Percentiles rank a stretch among this genome's conserved stretches.
Evolutionary conservation across 495 filamentous ascomycete species (phyloP).

Genomic region (Aspergillus ellipticus): DNA sequence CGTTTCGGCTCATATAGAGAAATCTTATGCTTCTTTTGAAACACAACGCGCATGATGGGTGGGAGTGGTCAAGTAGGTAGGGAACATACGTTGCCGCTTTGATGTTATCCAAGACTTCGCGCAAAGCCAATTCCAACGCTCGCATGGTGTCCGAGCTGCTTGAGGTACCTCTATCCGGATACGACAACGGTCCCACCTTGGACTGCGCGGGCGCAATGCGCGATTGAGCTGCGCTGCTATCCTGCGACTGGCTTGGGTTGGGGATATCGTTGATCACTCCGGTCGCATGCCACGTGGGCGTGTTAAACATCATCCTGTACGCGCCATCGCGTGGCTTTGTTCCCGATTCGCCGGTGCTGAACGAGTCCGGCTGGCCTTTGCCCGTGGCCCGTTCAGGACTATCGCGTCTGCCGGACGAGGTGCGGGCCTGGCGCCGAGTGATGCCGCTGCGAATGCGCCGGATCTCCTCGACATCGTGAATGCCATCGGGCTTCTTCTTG

Average conservation of each 20-base stretch:
- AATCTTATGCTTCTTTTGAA: constrained; percentile 7
- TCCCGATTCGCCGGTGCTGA: constrained; percentile 21
- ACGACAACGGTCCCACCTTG: constrained; percentile 43
- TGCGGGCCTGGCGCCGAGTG: constrained; percentile 74
- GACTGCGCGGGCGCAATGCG: constrained; percentile 39
- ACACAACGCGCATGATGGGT: not conserved
- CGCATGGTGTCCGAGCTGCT: constrained; percentile 65
- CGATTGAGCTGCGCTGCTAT: constrained; percentile 28
- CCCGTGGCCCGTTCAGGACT: constrained; percentile 34
- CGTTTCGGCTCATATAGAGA: not conserved
- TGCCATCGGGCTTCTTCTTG: constrained; percentile 81
- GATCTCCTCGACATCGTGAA: constrained; percentile 87
- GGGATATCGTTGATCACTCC: constrained; percentile 78
- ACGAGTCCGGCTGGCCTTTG: constrained; percentile 28
- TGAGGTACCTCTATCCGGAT: constrained; percentile 56
- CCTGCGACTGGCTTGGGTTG: constrained; percentile 34
- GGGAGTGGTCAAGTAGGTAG: constrained; percentile 7
- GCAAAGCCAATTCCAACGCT: constrained; percentile 79
- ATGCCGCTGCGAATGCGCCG: constrained; percentile 73
- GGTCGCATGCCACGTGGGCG: constrained; percentile 71
- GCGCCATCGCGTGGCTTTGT: constrained; percentile 37
- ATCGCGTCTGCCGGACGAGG: constrained; percentile 54
- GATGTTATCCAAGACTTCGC: constrained; percentile 73
- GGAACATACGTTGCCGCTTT: constrained; percentile 71
- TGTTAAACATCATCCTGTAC: constrained; percentile 53